phyloP scores from a whole-genome alignment of 192 early-diverging fungal species.

The Entomortierella lignicola region DNA sequence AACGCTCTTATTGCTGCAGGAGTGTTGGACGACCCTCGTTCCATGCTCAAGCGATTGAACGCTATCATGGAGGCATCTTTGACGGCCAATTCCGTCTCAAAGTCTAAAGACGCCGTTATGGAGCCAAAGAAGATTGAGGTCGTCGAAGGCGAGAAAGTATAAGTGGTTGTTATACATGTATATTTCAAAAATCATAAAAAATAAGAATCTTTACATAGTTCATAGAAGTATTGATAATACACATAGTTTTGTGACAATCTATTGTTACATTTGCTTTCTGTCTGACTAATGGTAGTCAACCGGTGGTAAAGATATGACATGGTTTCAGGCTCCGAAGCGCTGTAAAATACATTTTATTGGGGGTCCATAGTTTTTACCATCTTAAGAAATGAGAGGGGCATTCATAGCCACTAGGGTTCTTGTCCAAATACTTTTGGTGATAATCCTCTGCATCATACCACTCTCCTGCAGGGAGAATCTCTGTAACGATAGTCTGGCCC shows the following conservation, averaged over 20 bases:
- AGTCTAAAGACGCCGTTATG: slow-evolving; percentile 40
- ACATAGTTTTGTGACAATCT: too few relatives aligned
- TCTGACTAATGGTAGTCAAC: too few relatives aligned
- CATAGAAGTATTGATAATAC: too few relatives aligned
- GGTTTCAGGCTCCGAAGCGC: too few relatives aligned
- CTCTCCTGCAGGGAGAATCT: slow-evolving; percentile 72
- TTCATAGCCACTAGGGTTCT: slow-evolving; percentile 83
- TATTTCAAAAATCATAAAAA: not conserved
- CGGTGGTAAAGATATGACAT: too few relatives aligned
- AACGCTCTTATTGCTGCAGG: slow-evolving; percentile 84
- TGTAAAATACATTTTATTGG: too few relatives aligned
- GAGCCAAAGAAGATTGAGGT: slow-evolving; percentile 50
- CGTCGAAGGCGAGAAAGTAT: slow-evolving; percentile 50
- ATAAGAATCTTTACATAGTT: too few relatives aligned
- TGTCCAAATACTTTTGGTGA: slow-evolving; percentile 81
- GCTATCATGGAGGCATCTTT: slow-evolving; percentile 58
- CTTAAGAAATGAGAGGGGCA: slow-evolving; percentile 53
- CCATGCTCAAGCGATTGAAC: slow-evolving; percentile 82
- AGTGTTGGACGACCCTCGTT: slow-evolving; percentile 80
- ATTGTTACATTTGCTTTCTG: too few relatives aligned
- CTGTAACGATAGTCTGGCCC: slow-evolving; percentile 69
- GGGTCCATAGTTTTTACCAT: slow-evolving; percentile 34
- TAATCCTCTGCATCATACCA: slow-evolving; percentile 89
- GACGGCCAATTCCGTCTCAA: slow-evolving; percentile 13
- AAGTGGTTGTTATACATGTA: not conserved